Base-by-base conservation (phyloP, 2,329 filamentous ascomycete species). In the Fusarium kyushuense region DNA sequence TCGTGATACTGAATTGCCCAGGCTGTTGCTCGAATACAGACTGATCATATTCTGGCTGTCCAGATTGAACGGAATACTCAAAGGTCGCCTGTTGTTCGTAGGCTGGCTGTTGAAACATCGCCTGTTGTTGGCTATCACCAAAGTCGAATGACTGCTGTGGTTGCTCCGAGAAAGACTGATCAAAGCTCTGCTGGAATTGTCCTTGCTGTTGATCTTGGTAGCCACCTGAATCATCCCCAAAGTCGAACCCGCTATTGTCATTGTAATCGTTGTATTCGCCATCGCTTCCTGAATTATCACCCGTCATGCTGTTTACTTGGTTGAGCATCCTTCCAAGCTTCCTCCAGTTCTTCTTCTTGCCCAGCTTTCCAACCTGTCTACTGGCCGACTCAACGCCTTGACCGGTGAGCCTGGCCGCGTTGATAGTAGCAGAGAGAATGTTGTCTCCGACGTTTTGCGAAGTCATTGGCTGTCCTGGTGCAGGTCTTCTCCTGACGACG, bases 291-390 rank as follows among this genome's bases (percentile, higher is more conserved):
- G 56, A 66, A 1, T 33, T 29, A 2, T 53, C 57, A 3, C 43
- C 65, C 9, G 17, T 17, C 1, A 70, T 17, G 1, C 47, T 47
- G 11, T 58, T 65, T 17, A 55, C 61, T 19, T 62, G 55, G 4
- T 41, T 67, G 16, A 66, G 42, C 41, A 70, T 56, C 4, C 65
- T 60, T 1, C 67, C 68, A 49, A 75, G 48, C 42, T 72, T 71
- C 4, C 59, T 72, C 57, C 73, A 51, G 16, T 74, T 74, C 64
- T 74, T 72, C 33, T 56, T 72, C 52, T 68, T 75, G 6, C 74
- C 73, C 2, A 76, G 52, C 43, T 73, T 75, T 3, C 71, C 74
- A 21, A 76, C 66, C 17, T 73, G 67, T 16, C 67, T 59, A 7
- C 67, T 70, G 7, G 67, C 67, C 11, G 56, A 56, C 25, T 68